Percentiles rank a stretch among this genome's conserved stretches.
Evolutionary conservation across 2,329 filamentous ascomycete species (phyloP).

Genomic region (Aspergillus fumigatus): DNA sequence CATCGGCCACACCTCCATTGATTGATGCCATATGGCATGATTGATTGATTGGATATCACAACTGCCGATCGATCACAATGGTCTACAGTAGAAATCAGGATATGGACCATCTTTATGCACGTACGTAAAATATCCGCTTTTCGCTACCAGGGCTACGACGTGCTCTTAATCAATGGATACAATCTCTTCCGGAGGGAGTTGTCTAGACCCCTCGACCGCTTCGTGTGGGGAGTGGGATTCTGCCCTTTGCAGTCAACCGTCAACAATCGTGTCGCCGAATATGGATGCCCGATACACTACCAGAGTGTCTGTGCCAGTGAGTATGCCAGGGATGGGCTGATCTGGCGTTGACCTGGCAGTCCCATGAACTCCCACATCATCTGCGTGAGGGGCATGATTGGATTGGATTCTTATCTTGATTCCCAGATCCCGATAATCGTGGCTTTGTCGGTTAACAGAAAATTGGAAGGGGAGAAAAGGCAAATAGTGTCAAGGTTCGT

Average conservation of each 20-base stretch:
- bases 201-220: slow-evolving; percentile 6
- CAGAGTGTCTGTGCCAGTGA: not conserved
- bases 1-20: not conserved
- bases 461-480: slow-evolving; percentile 2
- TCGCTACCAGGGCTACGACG: not conserved
- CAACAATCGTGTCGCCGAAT: not conserved
- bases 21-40: not conserved
- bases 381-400: slow-evolving; percentile 8
- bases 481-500: not conserved
- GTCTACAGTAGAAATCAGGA: not conserved
- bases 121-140: slow-evolving; percentile 9
- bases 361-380: slow-evolving; percentile 11
- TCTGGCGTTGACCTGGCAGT: not conserved
- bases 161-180: not conserved
- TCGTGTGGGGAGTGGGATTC: slow-evolving; percentile 3
- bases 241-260: slow-evolving; percentile 1
- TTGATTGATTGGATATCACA: not conserved
- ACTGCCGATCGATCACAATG: not conserved
- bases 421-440: slow-evolving; percentile 15
- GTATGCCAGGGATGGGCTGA: not conserved
- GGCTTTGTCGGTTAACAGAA: slow-evolving; percentile 16
- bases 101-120: slow-evolving; percentile 11
- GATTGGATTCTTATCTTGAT: not conserved
- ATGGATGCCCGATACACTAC: slow-evolving; percentile 10
- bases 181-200: slow-evolving; percentile 4